A percentile compares a stretch with the other conserved stretches of the same genome.
These are phyloP conservation scores for Eucalyptus microcorys DNA, from an alignment of 345 rosid species.

Conservation along the genomic window DNA sequence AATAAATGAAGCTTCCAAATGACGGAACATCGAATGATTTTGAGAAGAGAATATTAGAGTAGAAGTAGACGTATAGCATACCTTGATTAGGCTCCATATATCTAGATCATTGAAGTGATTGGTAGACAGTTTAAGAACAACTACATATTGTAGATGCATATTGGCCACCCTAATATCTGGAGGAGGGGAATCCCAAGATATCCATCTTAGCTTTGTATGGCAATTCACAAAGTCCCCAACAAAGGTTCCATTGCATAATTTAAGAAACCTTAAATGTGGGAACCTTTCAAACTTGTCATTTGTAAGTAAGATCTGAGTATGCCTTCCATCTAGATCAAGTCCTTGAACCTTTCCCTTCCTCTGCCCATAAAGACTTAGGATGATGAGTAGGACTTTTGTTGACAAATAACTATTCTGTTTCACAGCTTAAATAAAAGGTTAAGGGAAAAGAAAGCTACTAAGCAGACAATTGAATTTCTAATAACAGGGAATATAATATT, in stretches of 20 bases:
- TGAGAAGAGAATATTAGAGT: neutral
- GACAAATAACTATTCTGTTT: neutral
- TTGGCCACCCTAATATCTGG: neutral
- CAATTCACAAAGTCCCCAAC: neutral
- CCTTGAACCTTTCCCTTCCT: neutral
- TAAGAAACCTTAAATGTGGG: neutral
- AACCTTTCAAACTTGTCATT: neutral
- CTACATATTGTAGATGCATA: neutral
- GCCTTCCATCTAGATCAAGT: neutral
- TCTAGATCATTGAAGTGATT: neutral
- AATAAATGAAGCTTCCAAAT: neutral
- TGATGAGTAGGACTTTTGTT: neutral
- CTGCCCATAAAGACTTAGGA: neutral
- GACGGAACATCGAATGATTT: neutral
- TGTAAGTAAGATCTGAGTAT: neutral
- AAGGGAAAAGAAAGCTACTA: neutral
- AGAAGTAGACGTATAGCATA: neutral
- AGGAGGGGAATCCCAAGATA: neutral
- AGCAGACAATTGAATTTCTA: neutral
- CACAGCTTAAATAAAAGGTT: neutral
- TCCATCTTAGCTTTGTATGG: neutral
- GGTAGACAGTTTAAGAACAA: neutral
- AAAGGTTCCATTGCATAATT: neutral
- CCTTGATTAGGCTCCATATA: neutral
- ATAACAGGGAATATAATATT: neutral